phyloP scores from a whole-genome alignment of 2,329 filamentous ascomycete species.

The Penicillium thymicola region DNA sequence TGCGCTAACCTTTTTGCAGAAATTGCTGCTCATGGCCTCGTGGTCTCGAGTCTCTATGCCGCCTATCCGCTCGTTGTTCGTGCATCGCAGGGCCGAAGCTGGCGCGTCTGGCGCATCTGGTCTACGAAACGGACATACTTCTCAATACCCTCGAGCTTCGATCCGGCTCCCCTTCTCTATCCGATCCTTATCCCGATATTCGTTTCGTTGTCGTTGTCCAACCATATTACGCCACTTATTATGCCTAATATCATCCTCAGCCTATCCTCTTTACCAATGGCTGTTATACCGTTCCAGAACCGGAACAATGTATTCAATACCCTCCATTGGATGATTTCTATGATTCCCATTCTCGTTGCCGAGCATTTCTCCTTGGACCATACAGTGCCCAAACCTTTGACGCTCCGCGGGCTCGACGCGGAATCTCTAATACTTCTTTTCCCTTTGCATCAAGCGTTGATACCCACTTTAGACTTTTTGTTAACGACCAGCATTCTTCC shows the following conservation, averaged over 20 bases:
- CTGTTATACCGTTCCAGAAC: constrained; percentile 65
- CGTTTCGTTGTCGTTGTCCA: constrained; percentile 70
- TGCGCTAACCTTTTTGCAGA: constrained; percentile 28
- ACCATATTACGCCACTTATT: constrained; percentile 59
- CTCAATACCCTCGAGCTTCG: constrained; percentile 72
- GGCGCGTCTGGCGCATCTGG: constrained; percentile 23
- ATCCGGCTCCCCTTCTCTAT: constrained; percentile 88
- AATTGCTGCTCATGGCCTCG: constrained; percentile 31
- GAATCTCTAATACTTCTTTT: constrained; percentile 68
- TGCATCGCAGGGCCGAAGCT: constrained; percentile 23
- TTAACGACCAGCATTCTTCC: constrained; percentile 85
- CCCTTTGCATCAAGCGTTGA: constrained; percentile 76
- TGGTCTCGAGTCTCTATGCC: constrained; percentile 34
- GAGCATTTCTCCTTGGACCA: constrained; percentile 40
- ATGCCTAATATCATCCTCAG: constrained; percentile 79
- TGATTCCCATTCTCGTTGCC: constrained; percentile 62
- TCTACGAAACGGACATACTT: constrained; percentile 46
- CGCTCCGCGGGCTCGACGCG: constrained; percentile 44
- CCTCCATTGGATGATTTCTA: constrained; percentile 76
- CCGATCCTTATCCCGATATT: constrained; percentile 72
- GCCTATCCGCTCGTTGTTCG: constrained; percentile 60
- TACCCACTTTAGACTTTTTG: constrained; percentile 70
- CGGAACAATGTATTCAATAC: constrained; percentile 58
- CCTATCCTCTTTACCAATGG: constrained; percentile 70
- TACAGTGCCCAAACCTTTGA: constrained; percentile 33